phyloP scores from a whole-genome alignment of 2,329 filamentous ascomycete species.

The Zymoseptoria pseudotritici region DNA sequence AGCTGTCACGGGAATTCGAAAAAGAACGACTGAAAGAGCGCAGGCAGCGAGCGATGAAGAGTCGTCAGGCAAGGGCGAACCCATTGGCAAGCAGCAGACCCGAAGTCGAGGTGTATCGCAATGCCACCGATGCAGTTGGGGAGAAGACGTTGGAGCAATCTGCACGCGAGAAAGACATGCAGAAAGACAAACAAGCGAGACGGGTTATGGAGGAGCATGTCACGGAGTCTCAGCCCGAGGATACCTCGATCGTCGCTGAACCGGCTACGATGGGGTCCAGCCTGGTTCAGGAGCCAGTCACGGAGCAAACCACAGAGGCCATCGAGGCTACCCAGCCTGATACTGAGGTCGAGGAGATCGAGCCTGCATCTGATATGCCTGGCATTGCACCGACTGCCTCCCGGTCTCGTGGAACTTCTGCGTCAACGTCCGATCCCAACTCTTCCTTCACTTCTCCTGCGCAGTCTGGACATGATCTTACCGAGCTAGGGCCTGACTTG shows the following conservation, averaged over 20 bases:
- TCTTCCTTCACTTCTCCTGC: slow-evolving; percentile 50
- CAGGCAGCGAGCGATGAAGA: slow-evolving; percentile 69
- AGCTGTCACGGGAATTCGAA: slow-evolving; percentile 91
- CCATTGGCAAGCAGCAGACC: slow-evolving; percentile 90
- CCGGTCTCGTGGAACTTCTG: slow-evolving; percentile 46
- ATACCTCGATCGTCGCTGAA: slow-evolving; percentile 5
- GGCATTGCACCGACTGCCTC: slow-evolving; percentile 70
- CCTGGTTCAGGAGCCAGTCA: slow-evolving; percentile 5
- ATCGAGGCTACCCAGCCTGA: slow-evolving; percentile 1
- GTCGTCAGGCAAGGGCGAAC: slow-evolving; percentile 69
- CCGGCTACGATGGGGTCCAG: background rate
- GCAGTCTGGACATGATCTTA: slow-evolving; percentile 36
- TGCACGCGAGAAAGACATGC: slow-evolving; percentile 5
- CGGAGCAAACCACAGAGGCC: slow-evolving; percentile 3
- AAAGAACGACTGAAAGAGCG: slow-evolving; percentile 85
- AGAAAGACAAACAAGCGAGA: slow-evolving; percentile 9
- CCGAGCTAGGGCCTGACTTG: slow-evolving; percentile 51
- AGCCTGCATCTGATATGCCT: slow-evolving; percentile 42
- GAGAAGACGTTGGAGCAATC: slow-evolving; percentile 15
- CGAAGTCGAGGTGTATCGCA: slow-evolving; percentile 90
- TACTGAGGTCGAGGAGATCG: slow-evolving; percentile 1
- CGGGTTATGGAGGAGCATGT: slow-evolving; percentile 12
- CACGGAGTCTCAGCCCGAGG: slow-evolving; percentile 15
- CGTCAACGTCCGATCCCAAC: slow-evolving; percentile 27
- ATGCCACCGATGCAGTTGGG: slow-evolving; percentile 79